These are phyloP conservation scores for Solanum bukasovii DNA, from an alignment of 257 asterid species.

Conservation along the genomic window DNA sequence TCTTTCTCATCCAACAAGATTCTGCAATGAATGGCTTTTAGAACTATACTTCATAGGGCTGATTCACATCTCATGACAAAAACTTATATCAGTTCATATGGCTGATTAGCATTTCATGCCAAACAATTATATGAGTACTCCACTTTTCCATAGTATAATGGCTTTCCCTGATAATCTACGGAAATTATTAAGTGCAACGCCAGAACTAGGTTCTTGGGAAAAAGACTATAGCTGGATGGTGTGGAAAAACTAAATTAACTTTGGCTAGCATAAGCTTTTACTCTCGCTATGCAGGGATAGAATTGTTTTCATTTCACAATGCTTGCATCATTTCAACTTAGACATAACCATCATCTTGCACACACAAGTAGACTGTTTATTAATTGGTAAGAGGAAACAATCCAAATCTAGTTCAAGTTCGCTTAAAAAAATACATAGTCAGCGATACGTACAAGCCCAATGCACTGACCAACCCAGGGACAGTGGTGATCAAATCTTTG, in stretches of 20 bases:
- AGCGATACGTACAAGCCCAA: constrained; percentile 62
- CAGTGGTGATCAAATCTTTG: constrained; percentile 90
- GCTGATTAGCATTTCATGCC: not conserved
- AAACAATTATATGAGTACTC: not conserved
- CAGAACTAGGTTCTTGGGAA: not conserved
- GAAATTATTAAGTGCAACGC: not conserved
- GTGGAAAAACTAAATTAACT: not conserved
- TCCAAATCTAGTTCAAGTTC: not conserved
- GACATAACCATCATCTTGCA: not conserved
- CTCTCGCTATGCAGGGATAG: not conserved
- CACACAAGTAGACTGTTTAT: not conserved
- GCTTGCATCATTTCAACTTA: not conserved
- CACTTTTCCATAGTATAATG: not conserved
- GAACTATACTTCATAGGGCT: not conserved
- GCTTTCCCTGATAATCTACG: not conserved
- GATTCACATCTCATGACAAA: not conserved
- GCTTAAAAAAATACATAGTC: not conserved
- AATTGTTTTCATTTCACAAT: not conserved
- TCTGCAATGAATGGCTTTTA: not conserved
- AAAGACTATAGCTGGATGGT: not conserved
- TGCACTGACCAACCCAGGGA: constrained; percentile 96
- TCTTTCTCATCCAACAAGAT: not conserved
- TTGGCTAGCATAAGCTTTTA: not conserved
- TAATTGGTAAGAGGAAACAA: not conserved
- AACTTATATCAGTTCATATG: not conserved